phyloP scores from a whole-genome alignment of 2,329 filamentous ascomycete species.

The Aspergillus novofumigatus region DNA sequence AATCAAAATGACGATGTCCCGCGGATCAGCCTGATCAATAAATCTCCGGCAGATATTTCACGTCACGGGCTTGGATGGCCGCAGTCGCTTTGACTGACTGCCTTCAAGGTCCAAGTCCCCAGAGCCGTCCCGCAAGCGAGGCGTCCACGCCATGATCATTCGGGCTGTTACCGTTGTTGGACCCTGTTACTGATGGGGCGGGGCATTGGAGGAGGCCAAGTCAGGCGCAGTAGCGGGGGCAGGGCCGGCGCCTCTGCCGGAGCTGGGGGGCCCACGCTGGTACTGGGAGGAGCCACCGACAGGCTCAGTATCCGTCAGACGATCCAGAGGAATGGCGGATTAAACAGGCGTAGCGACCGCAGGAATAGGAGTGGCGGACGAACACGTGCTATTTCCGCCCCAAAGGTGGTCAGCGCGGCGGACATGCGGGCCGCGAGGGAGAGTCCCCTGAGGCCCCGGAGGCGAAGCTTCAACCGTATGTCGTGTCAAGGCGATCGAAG shows the following conservation, averaged over 20 bases:
- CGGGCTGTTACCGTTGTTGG: constrained; percentile 34
- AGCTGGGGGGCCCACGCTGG: constrained; percentile 14
- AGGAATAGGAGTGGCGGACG: constrained; percentile 16
- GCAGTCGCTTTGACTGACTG: constrained; percentile 44
- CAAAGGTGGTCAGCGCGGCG: constrained; percentile 31
- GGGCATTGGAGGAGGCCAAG: constrained; percentile 26
- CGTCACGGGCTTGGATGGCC: constrained; percentile 41
- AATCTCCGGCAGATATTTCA: constrained; percentile 56
- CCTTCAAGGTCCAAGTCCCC: constrained; percentile 24
- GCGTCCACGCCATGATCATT: constrained; percentile 22
- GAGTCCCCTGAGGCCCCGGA: constrained; percentile 31
- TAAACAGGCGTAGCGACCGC: constrained; percentile 11
- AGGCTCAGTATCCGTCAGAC: constrained; percentile 9
- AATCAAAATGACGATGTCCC: constrained; percentile 86
- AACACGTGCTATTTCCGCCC: constrained; percentile 24
- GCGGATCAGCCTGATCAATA: constrained; percentile 80
- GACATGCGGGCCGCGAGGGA: constrained; percentile 32
- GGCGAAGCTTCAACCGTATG: constrained; percentile 35
- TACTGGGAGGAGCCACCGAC: constrained; percentile 13
- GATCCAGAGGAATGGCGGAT: constrained; percentile 6
- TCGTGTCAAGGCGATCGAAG: constrained; percentile 35
- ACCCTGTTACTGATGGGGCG: constrained; percentile 23
- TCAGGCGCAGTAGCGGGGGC: constrained; percentile 13
- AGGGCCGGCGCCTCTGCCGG: constrained; percentile 5
- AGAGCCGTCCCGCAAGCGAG: constrained; percentile 16